Conservation (phyloP, 257 asterid genomes). For the Ilex asprella region DNA sequence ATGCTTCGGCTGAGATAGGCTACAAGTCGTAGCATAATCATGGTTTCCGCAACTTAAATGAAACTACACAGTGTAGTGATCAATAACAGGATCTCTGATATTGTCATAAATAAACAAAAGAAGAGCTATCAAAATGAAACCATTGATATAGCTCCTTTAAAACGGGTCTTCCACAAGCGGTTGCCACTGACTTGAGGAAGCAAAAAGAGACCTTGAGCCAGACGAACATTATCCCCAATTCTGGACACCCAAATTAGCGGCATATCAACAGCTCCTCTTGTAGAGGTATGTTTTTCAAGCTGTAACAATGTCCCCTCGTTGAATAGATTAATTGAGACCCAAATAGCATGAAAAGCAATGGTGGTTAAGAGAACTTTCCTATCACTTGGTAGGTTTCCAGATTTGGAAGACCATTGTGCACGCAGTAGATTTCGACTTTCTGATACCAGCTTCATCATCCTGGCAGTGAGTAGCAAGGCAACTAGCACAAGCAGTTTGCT, state of each 20-base stretch:
- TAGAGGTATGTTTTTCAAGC: too few species aligned
- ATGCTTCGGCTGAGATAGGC: too few species aligned
- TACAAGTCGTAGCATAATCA: too few species aligned
- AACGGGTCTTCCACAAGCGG: constrained; percentile 2
- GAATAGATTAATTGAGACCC: neutral
- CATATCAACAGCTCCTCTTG: neutral
- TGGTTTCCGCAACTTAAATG: too few species aligned
- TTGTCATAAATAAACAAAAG: constrained; percentile 7
- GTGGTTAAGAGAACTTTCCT: neutral
- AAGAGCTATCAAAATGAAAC: constrained; percentile 12
- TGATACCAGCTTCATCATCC: neutral
- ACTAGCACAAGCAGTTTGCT: constrained; percentile 6
- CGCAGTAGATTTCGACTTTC: neutral
- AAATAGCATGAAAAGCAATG: neutral
- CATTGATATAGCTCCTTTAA: constrained; percentile 11
- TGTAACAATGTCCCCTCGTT: too few species aligned
- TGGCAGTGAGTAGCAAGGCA: neutral
- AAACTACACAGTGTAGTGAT: constrained; percentile 1
- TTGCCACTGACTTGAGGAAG: constrained; percentile 12
- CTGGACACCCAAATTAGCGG: constrained; percentile 1
- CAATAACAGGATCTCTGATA: constrained; percentile 7
- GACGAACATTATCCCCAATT: constrained; percentile 1
- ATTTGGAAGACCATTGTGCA: constrained; percentile 1
- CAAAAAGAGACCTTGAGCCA: constrained; percentile 12
- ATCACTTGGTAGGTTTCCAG: neutral